Percentiles rank a stretch among this genome's conserved stretches.
phyloP scores from a whole-genome alignment of 2,329 filamentous ascomycete genomes.

The Beauveria sp. region DNA sequence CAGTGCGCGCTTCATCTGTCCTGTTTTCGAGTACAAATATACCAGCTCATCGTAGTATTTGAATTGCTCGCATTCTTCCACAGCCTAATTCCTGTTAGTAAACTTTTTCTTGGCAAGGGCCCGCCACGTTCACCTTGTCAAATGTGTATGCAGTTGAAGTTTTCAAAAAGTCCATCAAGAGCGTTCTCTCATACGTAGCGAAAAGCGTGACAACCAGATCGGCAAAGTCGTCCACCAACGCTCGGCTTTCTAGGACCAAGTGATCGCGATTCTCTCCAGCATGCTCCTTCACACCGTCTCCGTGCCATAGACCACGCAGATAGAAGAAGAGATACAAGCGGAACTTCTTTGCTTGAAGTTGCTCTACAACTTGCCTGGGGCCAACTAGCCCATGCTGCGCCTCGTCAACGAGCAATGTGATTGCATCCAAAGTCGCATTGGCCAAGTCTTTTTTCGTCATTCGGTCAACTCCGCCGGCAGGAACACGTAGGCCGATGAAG shows the following conservation, averaged over 20 bases:
- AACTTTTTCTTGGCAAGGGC: not conserved
- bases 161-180: slow-evolving; percentile 83
- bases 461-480: slow-evolving; percentile 56
- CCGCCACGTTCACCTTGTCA: slow-evolving; percentile 48
- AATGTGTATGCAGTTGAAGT: slow-evolving; percentile 83
- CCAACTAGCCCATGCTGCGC: slow-evolving; percentile 81
- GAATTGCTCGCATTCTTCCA: slow-evolving; percentile 68
- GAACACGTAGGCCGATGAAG: slow-evolving; percentile 80
- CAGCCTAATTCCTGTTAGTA: slow-evolving; percentile 39
- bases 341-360: slow-evolving; percentile 61
- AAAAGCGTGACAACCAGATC: slow-evolving; percentile 84
- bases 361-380: slow-evolving; percentile 67
- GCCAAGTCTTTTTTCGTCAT: slow-evolving; percentile 66
- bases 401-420: slow-evolving; percentile 81
- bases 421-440: slow-evolving; percentile 72
- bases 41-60: slow-evolving; percentile 90
- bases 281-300: slow-evolving; percentile 54
- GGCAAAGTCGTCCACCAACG: slow-evolving; percentile 77
- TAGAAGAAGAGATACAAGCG: slow-evolving; percentile 87
- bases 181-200: slow-evolving; percentile 67
- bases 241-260: slow-evolving; percentile 49
- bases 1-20: slow-evolving; percentile 83
- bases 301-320: slow-evolving; percentile 76
- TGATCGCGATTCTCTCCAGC: slow-evolving; percentile 47
- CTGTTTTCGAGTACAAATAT: slow-evolving; percentile 89